These are phyloP conservation scores for Trypanosoma boissoni DNA, from an alignment of 208 protist genomes.

Conservation along the genomic window DNA sequence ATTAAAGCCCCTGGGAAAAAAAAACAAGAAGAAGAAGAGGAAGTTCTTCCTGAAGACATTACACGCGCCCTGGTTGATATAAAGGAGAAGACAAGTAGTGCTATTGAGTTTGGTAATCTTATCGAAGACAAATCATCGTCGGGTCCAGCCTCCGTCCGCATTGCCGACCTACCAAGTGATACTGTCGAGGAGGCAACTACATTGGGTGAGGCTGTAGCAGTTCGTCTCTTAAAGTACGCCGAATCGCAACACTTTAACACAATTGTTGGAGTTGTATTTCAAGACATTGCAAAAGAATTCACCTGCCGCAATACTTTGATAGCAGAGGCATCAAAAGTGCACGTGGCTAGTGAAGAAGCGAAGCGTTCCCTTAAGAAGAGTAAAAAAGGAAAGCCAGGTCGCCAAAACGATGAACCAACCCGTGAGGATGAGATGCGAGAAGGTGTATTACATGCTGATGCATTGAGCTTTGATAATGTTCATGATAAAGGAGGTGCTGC, in stretches of 20 bases:
- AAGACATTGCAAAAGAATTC: conserved; percentile 46
- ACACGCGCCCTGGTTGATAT: conserved; percentile 48
- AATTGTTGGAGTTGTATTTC: conserved; percentile 45
- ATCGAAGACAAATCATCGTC: conserved; percentile 19
- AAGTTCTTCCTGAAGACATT: conserved; percentile 44
- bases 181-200: conserved; percentile 36
- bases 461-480: conserved; percentile 39
- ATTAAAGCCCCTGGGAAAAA: conserved; percentile 51
- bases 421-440: not conserved
- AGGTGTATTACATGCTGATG: conserved; percentile 11
- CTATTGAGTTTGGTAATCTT: conserved; percentile 30
- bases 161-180: conserved; percentile 38
- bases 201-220: conserved; percentile 56
- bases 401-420: conserved; percentile 12
- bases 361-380: conserved; percentile 28
- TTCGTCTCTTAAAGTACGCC: conserved; percentile 42
- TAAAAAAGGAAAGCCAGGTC: conserved; percentile 29
- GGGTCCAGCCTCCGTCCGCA: conserved; percentile 21
- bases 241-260: conserved; percentile 40
- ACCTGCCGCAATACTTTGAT: conserved; percentile 34
- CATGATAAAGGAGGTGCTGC: conserved; percentile 44
- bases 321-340: conserved; percentile 40
- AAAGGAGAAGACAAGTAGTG: conserved; percentile 54
- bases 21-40: conserved; percentile 48
- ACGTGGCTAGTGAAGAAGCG: conserved; percentile 41